Evolutionary conservation across 2,329 filamentous ascomycete genomes (phyloP), one percentile per base, ranked within the genome.

Genomic region (Sporothrix humicola): DNA sequence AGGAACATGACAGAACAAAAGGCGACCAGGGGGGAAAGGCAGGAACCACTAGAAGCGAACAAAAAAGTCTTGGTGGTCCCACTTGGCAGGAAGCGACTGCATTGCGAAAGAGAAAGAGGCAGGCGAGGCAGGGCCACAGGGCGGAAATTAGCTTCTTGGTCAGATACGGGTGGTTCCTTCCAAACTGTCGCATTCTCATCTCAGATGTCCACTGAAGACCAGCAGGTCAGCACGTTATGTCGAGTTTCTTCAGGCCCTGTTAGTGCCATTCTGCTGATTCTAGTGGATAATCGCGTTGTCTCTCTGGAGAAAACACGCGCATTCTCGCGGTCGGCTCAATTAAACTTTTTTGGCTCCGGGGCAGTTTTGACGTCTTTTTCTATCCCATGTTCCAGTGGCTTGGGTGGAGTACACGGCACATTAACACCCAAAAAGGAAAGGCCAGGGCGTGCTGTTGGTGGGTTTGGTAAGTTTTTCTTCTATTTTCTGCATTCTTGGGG

Each of bases 51-150:
- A 37, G 31, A 37, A 37, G 31, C 31, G 31, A 37, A 37, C 31
- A 37, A 42, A 31, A 66, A 46, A 17, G 63, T 66, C 44, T 48
- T 31, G 42, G 63, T 61, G 31, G 56, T 37, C 56, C 63, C 63
- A 66, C 63, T 66, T 66, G 63, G 46, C 63, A 66, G 63, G 63
- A 37, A 66, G 63, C 63, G 63, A 50, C 37, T 65, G 59, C 58
- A 65, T 59, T 65, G 59, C 42, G 59, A 42, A 20, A 23, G 59
- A 65, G 59, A 54, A n/a, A n/a, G 52, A 52, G 15, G 6, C 23
- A 26, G 23, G 23, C 23, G 23, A 26, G 15, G 48, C 48, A 37
- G 31, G 31, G 7, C 31, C 31, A 37, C 9, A n/a, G 59, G 37
- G n/a, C 37, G 59, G 37, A 46, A 23, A 65, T 46, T 65, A n/a